Evolutionary conservation across 345 rosid genomes (phyloP).

Genomic region (Salix viminalis): DNA sequence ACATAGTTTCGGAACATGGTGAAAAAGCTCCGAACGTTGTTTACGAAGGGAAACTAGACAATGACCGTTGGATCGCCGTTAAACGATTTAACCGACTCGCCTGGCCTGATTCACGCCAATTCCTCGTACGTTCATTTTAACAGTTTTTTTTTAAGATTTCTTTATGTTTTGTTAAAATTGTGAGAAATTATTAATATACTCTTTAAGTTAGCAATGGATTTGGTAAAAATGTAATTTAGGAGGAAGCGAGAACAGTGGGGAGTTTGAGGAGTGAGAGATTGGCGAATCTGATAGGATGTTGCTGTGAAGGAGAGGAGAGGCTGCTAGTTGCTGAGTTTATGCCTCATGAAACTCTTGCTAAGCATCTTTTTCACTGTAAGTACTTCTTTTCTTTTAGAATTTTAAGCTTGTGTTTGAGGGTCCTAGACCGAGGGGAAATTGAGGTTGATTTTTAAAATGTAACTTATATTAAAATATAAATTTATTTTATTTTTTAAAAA

Average conservation of each 20-base stretch:
- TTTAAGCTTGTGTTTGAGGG: neutral
- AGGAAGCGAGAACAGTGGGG: slow-evolving; percentile 90
- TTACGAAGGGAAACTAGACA: slow-evolving; percentile 77
- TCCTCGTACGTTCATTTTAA: slow-evolving; percentile 50
- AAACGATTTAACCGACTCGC: slow-evolving; percentile 83
- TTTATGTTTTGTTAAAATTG: neutral
- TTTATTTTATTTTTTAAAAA: too few relatives aligned
- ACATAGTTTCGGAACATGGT: slow-evolving; percentile 95
- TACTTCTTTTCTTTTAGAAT: neutral
- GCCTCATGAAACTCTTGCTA: slow-evolving; percentile 91
- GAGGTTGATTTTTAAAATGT: too few relatives aligned
- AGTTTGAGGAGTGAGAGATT: slow-evolving; percentile 66
- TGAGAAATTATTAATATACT: neutral
- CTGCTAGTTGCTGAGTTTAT: slow-evolving; percentile 81
- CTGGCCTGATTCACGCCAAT: slow-evolving; percentile 97
- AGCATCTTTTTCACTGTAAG: slow-evolving; percentile 89
- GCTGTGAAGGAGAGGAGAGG: slow-evolving; percentile 83
- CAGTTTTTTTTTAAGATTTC: neutral
- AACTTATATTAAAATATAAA: too few relatives aligned
- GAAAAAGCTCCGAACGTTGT: slow-evolving; percentile 95
- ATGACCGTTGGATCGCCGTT: slow-evolving; percentile 73
- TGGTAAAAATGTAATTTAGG: slow-evolving; percentile 36
- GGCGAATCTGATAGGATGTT: slow-evolving; percentile 87
- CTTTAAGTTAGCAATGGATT: neutral
- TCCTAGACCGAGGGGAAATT: too few relatives aligned